These are phyloP conservation scores for Entrophospora sp. DNA, from an alignment of 192 early-diverging fungal species.

Conservation along the genomic window DNA sequence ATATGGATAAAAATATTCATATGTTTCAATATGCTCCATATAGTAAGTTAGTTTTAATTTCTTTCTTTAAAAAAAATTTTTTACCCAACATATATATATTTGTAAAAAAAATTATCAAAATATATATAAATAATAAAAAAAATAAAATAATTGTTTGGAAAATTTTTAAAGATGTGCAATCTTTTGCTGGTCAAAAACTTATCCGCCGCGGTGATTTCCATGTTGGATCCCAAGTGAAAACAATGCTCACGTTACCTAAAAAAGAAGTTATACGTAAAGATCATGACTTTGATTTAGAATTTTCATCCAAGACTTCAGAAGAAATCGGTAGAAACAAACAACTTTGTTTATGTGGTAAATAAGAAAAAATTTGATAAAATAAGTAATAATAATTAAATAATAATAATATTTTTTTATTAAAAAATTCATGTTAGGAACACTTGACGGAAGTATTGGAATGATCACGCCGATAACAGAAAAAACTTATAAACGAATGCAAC, in stretches of 20 bases:
- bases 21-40: slow-evolving; percentile 81
- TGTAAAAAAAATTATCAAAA: no score
- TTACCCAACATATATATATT: no score
- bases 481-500: slow-evolving; percentile 81
- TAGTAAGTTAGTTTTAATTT: slow-evolving; percentile 58
- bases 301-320: background rate
- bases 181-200: slow-evolving; percentile 79
- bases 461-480: slow-evolving; percentile 81
- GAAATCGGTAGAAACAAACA: slow-evolving; percentile 22
- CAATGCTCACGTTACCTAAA: slow-evolving; percentile 52
- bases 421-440: slow-evolving; percentile 50
- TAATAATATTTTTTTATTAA: no score
- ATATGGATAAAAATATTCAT: slow-evolving; percentile 74
- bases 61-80: background rate
- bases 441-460: slow-evolving; percentile 60
- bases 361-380: no score
- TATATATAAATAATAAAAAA: no score
- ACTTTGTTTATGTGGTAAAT: slow-evolving; percentile 40
- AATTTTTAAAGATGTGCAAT: slow-evolving; percentile 87
- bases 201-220: slow-evolving; percentile 86
- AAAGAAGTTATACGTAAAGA: slow-evolving; percentile 16
- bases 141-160: no score
- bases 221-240: slow-evolving; percentile 64
- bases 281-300: slow-evolving; percentile 6
- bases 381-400: no score